Base-by-base conservation (phyloP, 2,329 filamentous ascomycete species). In the Penicillium thymicola region DNA sequence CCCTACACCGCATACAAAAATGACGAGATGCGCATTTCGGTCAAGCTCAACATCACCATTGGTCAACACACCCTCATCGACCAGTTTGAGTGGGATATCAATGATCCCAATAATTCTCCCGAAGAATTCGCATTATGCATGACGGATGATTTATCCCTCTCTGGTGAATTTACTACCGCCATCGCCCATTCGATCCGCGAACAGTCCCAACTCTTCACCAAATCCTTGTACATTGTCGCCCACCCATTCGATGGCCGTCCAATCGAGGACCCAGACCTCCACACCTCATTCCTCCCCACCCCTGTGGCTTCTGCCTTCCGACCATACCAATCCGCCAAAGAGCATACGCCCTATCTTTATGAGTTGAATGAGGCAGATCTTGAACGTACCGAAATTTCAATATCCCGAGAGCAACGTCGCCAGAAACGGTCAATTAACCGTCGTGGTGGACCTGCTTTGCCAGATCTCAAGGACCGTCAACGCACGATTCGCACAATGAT, bases 51-150 rank as follows among this genome's bases (percentile, higher is more conserved):
- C 75, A 96, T 99, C 69, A 97, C 94, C 7, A 97, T 99, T 69
- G 94, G 93, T 40, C 89, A 90, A 61, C 90, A 96, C 70, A 97
- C 92, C 0, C 81, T 99, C 27, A 88, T 97, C 36, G 94, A 99
- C 69, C 94, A 97, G 72, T 97, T 99, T 60, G 94, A 99, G 75
- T 99, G 94, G 94, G 94, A 99, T 67, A 92, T 97, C 71, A 97
- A 97, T 75, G 95, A 96, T 72, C 89, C 92, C 0, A 79, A 88
- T 53, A 99, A 99, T 73, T 95, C 89, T 0, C 92, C 94, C 2
- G 94, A 99, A 75, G 91, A 96, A 56, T 99, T 99, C 72, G 94
- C 94, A 27, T 81, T 85, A 59, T 87, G 87, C 70, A 96, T 97
- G 90, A 87, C 92, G 0, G 85, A 86, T 57, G 94, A 99, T 68